Evolutionary conservation across 805 yeast genomes (phyloP), one percentile per base, ranked within the genome.

Genomic region (Diddensiella transvaalensis): DNA sequence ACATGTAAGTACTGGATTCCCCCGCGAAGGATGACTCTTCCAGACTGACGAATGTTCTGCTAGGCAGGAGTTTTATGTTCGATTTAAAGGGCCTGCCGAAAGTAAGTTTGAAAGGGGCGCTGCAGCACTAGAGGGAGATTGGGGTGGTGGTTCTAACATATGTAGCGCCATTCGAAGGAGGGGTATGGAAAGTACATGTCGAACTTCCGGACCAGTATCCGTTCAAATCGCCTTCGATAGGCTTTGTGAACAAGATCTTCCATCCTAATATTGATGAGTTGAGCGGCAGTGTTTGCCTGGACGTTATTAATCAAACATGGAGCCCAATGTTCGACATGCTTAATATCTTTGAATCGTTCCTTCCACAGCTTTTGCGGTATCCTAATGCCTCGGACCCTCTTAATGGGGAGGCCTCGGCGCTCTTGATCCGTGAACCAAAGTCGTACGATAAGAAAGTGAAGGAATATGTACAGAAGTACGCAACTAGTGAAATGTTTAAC

Each of bases 281-380:
- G 22, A 60, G 80, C 13, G 99, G 99, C 0, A 82, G 95, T 0
- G 96, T 91, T 4, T 91, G 99, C 67, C 78, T 91, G 43, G 98
- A 91, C 65, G 98, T 93, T 15, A 90, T 91, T 54, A 91, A 91
- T 65, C 96, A 91, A 63, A 88, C 98, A 0, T 91, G 99, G 99
- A 86, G 95, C 37, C 98, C 99, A 1, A 86, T 91, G 88, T 91
- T 89, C 72, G 64, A 93, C 47, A 76, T 93, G 55, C 73, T 83
- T 55, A 93, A 93, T 64, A 86, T 91, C 22, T 87, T 93, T 64
- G 98, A 91, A 61, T 83, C 87, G 63, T 93, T 91, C 70, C 70
- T 91, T 51, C 99, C 99, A 4, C 98, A 95, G 59, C 70, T 91
- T 49, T 72, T 91, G 53, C 78, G 90, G 47, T 93, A 91, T 61